Percentiles rank a stretch among this genome's conserved stretches.
Conservation (phyloP, 2,329 filamentous ascomycete genomes). For the Calonectria crousiana region DNA sequence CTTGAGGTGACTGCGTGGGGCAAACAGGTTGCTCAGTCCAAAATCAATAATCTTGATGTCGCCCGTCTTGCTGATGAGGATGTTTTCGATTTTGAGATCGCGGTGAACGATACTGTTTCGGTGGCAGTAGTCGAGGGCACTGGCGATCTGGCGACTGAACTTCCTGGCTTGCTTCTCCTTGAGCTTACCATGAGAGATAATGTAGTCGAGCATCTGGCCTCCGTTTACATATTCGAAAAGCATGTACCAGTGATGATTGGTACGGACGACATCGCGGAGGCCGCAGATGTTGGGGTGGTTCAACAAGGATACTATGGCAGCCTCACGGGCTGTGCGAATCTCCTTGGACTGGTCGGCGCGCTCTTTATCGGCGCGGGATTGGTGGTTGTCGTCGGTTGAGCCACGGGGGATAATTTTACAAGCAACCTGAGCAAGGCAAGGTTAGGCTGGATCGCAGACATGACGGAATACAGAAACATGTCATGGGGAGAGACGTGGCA, state of each 20-base stretch:
- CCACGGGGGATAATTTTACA: conserved; percentile 97
- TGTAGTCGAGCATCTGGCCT: conserved; percentile 99
- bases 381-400: conserved; percentile 86
- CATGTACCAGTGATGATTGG: conserved; percentile 99
- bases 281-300: conserved; percentile 97
- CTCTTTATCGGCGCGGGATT: conserved; percentile 79
- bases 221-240: conserved; percentile 99
- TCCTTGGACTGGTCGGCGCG: conserved; percentile 97
- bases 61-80: conserved; percentile 97
- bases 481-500: background rate
- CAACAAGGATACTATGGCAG: conserved; percentile 93
- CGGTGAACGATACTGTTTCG: conserved; percentile 98
- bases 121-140: conserved; percentile 96
- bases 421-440: conserved; percentile 70
- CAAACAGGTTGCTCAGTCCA: conserved; percentile 95
- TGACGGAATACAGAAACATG: conserved; percentile 12
- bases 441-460: conserved; percentile 31
- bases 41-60: conserved; percentile 99
- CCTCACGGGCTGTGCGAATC: conserved; percentile 92
- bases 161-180: conserved; percentile 99
- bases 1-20: conserved; percentile 86
- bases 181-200: conserved; percentile 96
- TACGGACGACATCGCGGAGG: conserved; percentile 93
- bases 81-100: conserved; percentile 99
- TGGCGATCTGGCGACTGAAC: conserved; percentile 97